A percentile compares a stretch with the other conserved stretches of the same genome.
These are phyloP conservation scores for Arachnopeziza araneosa DNA, from an alignment of 2,329 filamentous ascomycete genomes.

Conservation along the genomic window DNA sequence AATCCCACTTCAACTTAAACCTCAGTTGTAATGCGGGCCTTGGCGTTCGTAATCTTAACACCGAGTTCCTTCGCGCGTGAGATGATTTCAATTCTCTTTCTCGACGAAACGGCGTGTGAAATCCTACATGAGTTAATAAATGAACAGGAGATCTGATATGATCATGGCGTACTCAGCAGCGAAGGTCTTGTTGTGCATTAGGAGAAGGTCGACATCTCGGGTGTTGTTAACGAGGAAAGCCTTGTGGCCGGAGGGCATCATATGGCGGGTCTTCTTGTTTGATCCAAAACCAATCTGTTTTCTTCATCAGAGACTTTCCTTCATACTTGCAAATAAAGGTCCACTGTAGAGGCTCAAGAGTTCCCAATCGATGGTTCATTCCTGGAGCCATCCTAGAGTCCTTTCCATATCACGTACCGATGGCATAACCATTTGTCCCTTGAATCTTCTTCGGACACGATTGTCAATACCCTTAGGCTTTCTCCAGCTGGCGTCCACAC, in stretches of 20 bases:
- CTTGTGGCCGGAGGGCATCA: slow-evolving; percentile 99
- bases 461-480: slow-evolving; percentile 99
- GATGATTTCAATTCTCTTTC: slow-evolving; percentile 98
- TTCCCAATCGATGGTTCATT: neutral
- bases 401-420: slow-evolving; percentile 63
- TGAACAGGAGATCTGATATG: slow-evolving; percentile 2
- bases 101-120: slow-evolving; percentile 93
- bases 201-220: slow-evolving; percentile 90
- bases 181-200: slow-evolving; percentile 99
- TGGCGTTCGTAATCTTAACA: slow-evolving; percentile 99
- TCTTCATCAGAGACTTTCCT: neutral
- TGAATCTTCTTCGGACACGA: slow-evolving; percentile 94
- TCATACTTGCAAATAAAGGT: neutral
- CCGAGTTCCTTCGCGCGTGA: slow-evolving; percentile 95
- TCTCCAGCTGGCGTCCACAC: slow-evolving; percentile 87
- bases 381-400: slow-evolving; percentile 1
- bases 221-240: slow-evolving; percentile 98
- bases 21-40: slow-evolving; percentile 98
- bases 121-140: slow-evolving; percentile 61
- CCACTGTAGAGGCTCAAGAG: neutral
- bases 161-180: slow-evolving; percentile 78
- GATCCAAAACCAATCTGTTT: slow-evolving; percentile 91
- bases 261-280: slow-evolving; percentile 99
- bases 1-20: slow-evolving; percentile 45
- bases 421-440: slow-evolving; percentile 93